Percentiles rank a stretch among this genome's conserved stretches.
Evolutionary conservation across 148 eudicot genomes (phyloP).

Genomic region (Chenopodium berlandieri): DNA sequence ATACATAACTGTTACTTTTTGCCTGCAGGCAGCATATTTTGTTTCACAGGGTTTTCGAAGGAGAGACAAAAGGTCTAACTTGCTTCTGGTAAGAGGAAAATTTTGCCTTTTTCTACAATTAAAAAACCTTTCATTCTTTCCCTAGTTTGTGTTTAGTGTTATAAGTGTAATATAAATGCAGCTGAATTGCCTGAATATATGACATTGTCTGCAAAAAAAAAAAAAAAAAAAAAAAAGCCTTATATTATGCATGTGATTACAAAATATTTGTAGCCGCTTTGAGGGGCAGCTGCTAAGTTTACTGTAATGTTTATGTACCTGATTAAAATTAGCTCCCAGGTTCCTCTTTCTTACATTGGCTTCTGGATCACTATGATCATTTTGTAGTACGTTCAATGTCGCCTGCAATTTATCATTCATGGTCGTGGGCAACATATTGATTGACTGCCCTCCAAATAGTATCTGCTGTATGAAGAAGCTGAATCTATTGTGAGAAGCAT

Average conservation of each 20-base stretch:
- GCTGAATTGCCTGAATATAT: background rate
- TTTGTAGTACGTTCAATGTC: background rate
- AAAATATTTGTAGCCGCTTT: background rate
- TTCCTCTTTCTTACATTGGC: no score
- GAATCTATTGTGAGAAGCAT: background rate
- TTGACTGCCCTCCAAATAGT: background rate
- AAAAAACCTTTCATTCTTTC: background rate
- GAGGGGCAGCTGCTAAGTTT: no score
- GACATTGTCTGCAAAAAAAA: background rate
- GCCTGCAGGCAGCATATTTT: conserved; percentile 33
- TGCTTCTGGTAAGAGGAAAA: conserved; percentile 29
- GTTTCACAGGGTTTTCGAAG: conserved; percentile 37
- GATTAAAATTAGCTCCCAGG: no score
- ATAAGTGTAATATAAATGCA: background rate
- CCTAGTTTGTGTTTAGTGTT: background rate
- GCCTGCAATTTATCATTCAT: background rate
- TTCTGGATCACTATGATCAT: no score
- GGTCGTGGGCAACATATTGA: background rate
- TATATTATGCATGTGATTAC: background rate
- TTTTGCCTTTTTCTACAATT: background rate
- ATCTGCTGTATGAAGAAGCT: background rate
- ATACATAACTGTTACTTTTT: background rate
- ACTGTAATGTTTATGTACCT: no score
- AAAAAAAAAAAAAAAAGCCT: background rate
- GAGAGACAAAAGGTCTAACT: conserved; percentile 35